Percentiles rank a stretch among this genome's conserved stretches.
Conservation (phyloP, 768 basidiomycete species). For the Phanerochaete sordida region DNA sequence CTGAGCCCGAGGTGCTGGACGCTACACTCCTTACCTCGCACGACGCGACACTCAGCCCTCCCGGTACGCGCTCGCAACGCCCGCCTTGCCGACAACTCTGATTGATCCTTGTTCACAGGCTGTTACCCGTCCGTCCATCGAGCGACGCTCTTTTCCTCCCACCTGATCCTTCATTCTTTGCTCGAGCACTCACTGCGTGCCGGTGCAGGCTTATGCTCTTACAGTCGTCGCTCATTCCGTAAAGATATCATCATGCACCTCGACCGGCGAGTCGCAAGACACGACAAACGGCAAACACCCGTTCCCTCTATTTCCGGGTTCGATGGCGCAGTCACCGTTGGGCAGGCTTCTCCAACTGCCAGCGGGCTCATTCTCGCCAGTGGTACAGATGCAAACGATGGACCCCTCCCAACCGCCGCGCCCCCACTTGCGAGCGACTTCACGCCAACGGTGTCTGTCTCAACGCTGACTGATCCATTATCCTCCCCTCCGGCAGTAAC, state of each 20-base stretch:
- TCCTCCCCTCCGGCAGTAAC: not conserved
- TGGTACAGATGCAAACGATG: not conserved
- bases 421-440: conserved; percentile 1
- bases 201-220: conserved; percentile 15
- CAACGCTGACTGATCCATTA: not conserved
- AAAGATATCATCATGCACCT: conserved; percentile 6
- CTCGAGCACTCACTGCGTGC: not conserved
- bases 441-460: not conserved
- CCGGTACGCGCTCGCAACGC: not conserved
- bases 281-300: conserved; percentile 11
- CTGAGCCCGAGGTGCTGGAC: not conserved
- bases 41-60: not conserved
- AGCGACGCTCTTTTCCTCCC: not conserved
- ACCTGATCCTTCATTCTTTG: not conserved
- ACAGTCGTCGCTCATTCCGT: conserved; percentile 16
- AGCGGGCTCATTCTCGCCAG: conserved; percentile 8
- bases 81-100: not conserved
- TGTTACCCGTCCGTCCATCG: not conserved
- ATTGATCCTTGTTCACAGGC: not conserved
- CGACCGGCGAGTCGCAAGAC: not conserved
- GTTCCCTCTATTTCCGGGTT: not conserved
- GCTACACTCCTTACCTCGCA: not conserved
- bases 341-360: not conserved
- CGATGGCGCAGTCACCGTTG: not conserved
- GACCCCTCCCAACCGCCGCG: not conserved